Base-by-base conservation (phyloP, 2,329 filamentous ascomycete genomes). In the Fusarium siculi region DNA sequence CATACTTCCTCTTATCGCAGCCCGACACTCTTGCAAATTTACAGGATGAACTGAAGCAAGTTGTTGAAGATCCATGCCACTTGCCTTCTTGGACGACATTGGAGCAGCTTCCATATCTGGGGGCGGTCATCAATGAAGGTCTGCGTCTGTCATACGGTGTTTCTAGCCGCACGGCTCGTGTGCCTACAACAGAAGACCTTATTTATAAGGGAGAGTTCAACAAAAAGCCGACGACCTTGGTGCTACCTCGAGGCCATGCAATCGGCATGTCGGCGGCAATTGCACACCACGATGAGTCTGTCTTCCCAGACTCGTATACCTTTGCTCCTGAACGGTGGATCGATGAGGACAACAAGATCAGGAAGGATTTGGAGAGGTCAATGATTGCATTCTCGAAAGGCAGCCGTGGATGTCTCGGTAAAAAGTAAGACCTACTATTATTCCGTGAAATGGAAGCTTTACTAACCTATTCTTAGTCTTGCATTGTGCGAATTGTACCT, bases 341-440 rank as follows among this genome's bases (percentile, higher is more conserved):
- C 4, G 65, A 57, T 4, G 44, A 64, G 7, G 44, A 69, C 4
- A 36, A 37, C 2, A 63, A 40, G 7, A 39, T 69, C 12, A 64
- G 23, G 1, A 69, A 69, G 9, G 47, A 69, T 11, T 3, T 69
- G 10, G 66, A 69, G n/a, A 36, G 37, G 19, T 69, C 58, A 3
- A 58, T 69, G 58, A 39, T 69, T 34, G 50, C 65, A 0, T 69
- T 69, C 18, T 69, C 65, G 0, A 69, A 69, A 1, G 66, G 66
- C 2, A 69, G 66, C 0, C 66, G 66, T 19, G 65, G 65, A 7
- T 69, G 66, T 30, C 66, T 69, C 9, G 66, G 66, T 12, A 69
- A 69, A 43, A 69, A 69, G 66, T 69, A 64, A 52, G 49, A 55
- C 4, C 16, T 15, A 3, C 12, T 7, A 2, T 5, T 7, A 2